Evolutionary conservation across 2,329 filamentous ascomycete genomes (phyloP), one percentile per base, ranked within the genome.

Genomic region (Sclerotiophoma versabilis): DNA sequence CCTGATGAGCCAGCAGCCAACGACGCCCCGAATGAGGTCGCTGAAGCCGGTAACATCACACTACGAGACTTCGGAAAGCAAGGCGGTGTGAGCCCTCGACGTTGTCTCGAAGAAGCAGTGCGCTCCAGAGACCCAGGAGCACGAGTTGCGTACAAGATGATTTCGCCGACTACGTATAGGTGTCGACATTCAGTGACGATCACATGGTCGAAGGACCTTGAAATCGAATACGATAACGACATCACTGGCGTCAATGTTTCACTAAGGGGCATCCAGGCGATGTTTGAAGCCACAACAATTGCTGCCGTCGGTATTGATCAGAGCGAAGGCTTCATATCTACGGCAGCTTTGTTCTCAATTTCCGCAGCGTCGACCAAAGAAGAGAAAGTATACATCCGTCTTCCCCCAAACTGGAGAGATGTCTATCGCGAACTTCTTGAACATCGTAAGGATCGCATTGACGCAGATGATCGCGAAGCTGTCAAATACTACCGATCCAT

Each of bases 21-120:
- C 3, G 64, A 58, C 9, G 9, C 25, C 5, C 30, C 69, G 65
- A 19, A 38, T 22, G 44, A 58, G 5, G 44, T 48, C 50, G 57
- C 32, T 42, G 59, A 43, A 59, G 82, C 85, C 1, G 71, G 78
- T 5, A 86, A 83, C 51, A 75, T 92, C 4, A 82, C 79, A 1
- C 83, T 96, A 42, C 83, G 90, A 36, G 89, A 97, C 66, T 97
- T 98, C 80, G 92, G 91, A 1, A 92, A 91, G 72, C 87, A 87
- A 80, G 84, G 84, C 12, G 93, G 93, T 7, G 76, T 96, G 25
- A 90, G 80, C 63, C 93, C 93, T 14, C 84, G 86, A 58, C 84
- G 89, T 60, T 82, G 91, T 23, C 77, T 98, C 11, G 92, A 97
- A 72, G 93, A 97, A 73, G 85, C 91, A n/a, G 96, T 93, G 72